Evolutionary conservation across 2,329 filamentous ascomycete genomes (phyloP), one percentile per base, ranked within the genome.

Genomic region (Phaeosphaeria sp.): DNA sequence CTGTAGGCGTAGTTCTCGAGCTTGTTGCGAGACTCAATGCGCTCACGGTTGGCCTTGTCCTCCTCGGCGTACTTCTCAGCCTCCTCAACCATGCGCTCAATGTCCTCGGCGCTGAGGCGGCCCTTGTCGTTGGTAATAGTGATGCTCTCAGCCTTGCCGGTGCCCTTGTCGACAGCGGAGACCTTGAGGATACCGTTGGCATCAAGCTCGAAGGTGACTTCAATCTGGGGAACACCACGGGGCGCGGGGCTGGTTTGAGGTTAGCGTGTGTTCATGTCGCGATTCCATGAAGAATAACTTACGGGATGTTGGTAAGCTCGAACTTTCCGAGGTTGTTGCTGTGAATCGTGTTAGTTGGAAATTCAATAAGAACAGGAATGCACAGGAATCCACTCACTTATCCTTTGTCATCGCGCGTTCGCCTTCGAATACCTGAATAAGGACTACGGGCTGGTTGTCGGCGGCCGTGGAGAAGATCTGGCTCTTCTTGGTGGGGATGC

Each of bases 51-150:
- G 64, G 93, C 93, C 89, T 98, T 98, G 86, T 99, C 95, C 83
- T 98, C 95, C 81, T 99, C 95, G 77, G 95, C 95, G 79, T 93
- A 98, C 84, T 97, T 92, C 88, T 98, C 95, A 61, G 95, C 95
- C 83, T 99, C 95, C 70, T 90, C 89, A 65, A 99, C 93, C 95
- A 99, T 99, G 81, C 95, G 95, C 81, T 98, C 94, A 72, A 99
- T 99, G 81, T 99, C 95, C 71, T 99, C 95, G 75, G 91, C 90
- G 73, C 91, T 93, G 51, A 99, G 90, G 79, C 95, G 94, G 69
- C 95, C 95, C 89, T 98, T 98, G 84, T 99, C 95, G 84, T 99
- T 98, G 83, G 91, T 98, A 79, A 99, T 99, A 72, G 95, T 98
- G 80, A 99, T 98, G 64, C 91, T 93, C 86, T 99, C 93, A 64